These are phyloP conservation scores for Hebeloma cylindrosporum DNA, from an alignment of 768 basidiomycete species.

Conservation along the genomic window DNA sequence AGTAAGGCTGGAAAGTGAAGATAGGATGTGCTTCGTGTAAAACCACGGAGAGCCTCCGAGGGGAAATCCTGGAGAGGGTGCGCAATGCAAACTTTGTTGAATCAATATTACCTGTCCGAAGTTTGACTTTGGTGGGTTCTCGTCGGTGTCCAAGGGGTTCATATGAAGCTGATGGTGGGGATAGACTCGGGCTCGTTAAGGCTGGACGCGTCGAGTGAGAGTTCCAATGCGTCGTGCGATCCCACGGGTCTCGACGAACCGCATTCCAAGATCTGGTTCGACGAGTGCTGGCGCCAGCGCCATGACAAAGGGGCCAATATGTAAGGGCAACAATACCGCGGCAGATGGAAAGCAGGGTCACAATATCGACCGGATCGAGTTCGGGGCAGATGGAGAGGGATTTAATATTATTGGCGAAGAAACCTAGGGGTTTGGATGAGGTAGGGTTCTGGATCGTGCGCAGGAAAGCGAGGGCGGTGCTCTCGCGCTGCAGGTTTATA, in stretches of 20 bases:
- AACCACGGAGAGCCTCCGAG: conserved; percentile 33
- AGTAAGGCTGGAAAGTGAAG: conserved; percentile 14
- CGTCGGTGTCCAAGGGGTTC: too few species aligned
- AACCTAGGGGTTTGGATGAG: conserved; percentile 30
- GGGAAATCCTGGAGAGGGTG: conserved; percentile 26
- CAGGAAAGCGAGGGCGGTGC: conserved; percentile 35
- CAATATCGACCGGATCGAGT: conserved; percentile 29
- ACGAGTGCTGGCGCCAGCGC: conserved; percentile 3
- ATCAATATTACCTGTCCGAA: too few species aligned
- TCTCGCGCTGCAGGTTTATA: conserved; percentile 32
- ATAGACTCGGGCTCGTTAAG: too few species aligned
- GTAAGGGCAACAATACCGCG: conserved; percentile 34
- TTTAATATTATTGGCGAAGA: conserved; percentile 37
- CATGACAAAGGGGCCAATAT: conserved; percentile 33
- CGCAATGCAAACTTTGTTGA: too few species aligned
- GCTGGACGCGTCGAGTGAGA: neutral
- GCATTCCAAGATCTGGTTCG: neutral
- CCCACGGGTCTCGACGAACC: conserved; percentile 8
- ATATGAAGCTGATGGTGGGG: too few species aligned
- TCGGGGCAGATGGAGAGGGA: conserved; percentile 38
- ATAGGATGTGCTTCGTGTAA: conserved; percentile 23
- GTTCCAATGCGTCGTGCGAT: conserved; percentile 3
- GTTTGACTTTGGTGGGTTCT: too few species aligned
- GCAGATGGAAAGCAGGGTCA: conserved; percentile 35
- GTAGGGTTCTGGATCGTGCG: conserved; percentile 37